Conservation (phyloP, 163 green algal species). For the Coccomyxa subellipsoidea region DNA sequence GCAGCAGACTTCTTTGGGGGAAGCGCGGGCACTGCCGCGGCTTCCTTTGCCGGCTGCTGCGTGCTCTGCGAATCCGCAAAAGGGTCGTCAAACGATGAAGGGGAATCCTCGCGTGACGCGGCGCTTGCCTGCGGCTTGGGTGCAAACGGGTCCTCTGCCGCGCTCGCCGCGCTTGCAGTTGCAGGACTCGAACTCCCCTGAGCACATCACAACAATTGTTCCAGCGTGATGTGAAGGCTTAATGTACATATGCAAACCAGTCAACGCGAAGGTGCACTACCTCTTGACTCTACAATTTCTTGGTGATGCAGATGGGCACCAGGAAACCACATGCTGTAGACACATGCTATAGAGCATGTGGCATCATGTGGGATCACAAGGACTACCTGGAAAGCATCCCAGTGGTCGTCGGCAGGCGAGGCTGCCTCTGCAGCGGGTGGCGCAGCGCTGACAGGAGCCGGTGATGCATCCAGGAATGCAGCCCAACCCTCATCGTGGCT, state of each 20-base stretch:
- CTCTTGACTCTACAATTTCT: no score
- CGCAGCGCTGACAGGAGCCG: background rate
- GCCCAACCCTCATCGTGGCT: conserved; percentile 33
- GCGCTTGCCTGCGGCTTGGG: background rate
- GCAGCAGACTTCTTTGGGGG: conserved; percentile 39
- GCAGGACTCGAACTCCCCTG: background rate
- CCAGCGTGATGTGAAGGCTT: background rate
- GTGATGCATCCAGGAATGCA: conserved; percentile 27
- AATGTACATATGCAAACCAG: no score
- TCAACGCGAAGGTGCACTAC: no score
- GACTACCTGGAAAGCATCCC: conserved; percentile 36
- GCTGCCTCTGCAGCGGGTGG: background rate
- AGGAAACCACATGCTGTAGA: background rate
- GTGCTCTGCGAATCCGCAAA: background rate
- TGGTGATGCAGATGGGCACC: no score
- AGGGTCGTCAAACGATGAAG: background rate
- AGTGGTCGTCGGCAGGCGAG: conserved; percentile 9
- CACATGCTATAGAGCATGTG: background rate
- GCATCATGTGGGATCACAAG: no score
- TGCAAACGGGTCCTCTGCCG: background rate
- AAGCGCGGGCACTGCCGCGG: background rate
- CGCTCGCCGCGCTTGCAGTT: background rate
- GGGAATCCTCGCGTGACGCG: background rate
- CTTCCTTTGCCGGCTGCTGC: conserved; percentile 1
- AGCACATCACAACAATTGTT: background rate